These are phyloP conservation scores for Ramaria sp. DNA, from an alignment of 768 basidiomycete species.

Conservation along the genomic window DNA sequence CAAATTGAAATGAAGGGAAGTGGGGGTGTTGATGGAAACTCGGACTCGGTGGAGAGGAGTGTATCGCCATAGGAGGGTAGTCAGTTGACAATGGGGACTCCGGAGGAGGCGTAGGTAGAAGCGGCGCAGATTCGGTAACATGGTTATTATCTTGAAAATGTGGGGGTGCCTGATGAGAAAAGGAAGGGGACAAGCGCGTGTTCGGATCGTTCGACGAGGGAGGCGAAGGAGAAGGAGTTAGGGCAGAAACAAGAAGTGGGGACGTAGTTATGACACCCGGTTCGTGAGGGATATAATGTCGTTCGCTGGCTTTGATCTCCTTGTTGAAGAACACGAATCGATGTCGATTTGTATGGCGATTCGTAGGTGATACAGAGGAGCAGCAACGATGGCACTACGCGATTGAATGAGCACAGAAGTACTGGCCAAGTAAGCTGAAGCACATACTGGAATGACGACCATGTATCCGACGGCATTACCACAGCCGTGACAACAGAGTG, in stretches of 20 bases:
- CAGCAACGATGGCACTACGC: slow-evolving; percentile 65
- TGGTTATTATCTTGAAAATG: slow-evolving; percentile 11
- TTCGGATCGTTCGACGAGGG: slow-evolving; percentile 16
- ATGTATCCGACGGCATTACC: slow-evolving; percentile 67
- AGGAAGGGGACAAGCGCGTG: slow-evolving; percentile 13
- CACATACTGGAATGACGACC: slow-evolving; percentile 57
- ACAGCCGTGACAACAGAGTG: slow-evolving; percentile 71
- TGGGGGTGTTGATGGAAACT: neutral
- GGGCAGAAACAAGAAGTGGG: slow-evolving; percentile 21
- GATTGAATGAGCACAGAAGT: neutral
- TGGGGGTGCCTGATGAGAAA: slow-evolving; percentile 11
- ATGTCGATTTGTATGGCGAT: slow-evolving; percentile 56
- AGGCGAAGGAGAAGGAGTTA: slow-evolving; percentile 20
- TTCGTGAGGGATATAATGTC: slow-evolving; percentile 53
- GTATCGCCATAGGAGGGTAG: neutral
- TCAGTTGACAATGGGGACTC: slow-evolving; percentile 12
- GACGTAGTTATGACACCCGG: slow-evolving; percentile 41
- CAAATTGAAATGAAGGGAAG: slow-evolving; percentile 1
- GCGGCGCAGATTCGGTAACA: slow-evolving; percentile 15
- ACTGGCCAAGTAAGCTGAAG: neutral
- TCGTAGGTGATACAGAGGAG: slow-evolving; percentile 47
- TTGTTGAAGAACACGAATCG: slow-evolving; percentile 79
- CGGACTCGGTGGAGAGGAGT: neutral
- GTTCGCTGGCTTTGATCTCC: slow-evolving; percentile 52
- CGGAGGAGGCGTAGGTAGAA: slow-evolving; percentile 12